These are phyloP conservation scores for Azolla pinnata DNA, from an alignment of 75 land plant genomes.

Conservation along the genomic window DNA sequence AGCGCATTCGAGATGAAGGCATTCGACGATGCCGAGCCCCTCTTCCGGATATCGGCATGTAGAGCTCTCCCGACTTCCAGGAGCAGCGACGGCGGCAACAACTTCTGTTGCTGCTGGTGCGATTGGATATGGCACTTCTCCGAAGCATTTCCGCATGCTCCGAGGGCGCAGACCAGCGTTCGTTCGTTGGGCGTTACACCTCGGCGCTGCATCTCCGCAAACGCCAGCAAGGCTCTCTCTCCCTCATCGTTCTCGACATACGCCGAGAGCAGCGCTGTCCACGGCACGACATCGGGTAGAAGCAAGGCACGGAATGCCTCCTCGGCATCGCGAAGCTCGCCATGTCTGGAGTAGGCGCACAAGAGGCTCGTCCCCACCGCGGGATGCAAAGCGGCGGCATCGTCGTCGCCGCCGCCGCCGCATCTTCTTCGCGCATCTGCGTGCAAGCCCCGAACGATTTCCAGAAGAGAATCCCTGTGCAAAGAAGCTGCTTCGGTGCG, in stretches of 20 bases:
- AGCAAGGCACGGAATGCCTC: not conserved
- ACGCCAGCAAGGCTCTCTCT: constrained; percentile 1
- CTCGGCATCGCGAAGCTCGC: not conserved
- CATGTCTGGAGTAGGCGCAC: constrained; percentile 13
- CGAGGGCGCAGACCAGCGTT: not conserved
- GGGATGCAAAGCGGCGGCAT: constrained; percentile 13
- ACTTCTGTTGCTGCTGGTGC: no score
- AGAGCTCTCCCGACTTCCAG: constrained; percentile 1
- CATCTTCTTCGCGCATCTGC: not conserved
- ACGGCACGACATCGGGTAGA: not conserved
- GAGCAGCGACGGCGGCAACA: no score
- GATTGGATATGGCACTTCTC: no score
- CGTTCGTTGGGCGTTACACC: not conserved
- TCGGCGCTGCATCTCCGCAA: not conserved
- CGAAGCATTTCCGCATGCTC: constrained; percentile 3
- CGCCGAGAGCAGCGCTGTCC: constrained; percentile 1
- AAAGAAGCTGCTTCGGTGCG: no score
- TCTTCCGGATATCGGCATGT: not conserved
- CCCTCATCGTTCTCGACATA: constrained; percentile 5
- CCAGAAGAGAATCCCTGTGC: no score
- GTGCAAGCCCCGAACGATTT: constrained; percentile 1
- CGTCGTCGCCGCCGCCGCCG: no score
- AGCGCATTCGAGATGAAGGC: constrained; percentile 30
- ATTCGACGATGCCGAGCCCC: no score
- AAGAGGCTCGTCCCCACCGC: constrained; percentile 26